A percentile compares a stretch with the other conserved stretches of the same genome.
Evolutionary conservation across 192 early-diverging fungal genomes (phyloP).

Genomic region (Backusella morwellensis): DNA sequence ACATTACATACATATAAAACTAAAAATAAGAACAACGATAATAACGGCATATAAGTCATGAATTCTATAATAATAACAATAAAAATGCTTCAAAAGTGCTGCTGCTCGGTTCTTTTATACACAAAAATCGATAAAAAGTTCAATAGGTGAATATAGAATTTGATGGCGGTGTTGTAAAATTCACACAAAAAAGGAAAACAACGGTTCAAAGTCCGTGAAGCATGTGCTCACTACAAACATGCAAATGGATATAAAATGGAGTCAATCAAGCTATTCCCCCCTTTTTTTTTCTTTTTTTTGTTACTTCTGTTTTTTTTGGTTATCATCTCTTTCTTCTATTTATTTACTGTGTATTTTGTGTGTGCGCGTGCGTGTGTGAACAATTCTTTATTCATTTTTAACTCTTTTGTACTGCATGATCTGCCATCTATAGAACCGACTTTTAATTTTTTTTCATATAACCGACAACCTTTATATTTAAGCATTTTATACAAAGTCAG

Average conservation of each 20-base stretch:
- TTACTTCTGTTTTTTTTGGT: background rate
- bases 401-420: background rate
- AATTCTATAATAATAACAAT: background rate
- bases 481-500: background rate
- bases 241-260: background rate
- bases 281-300: background rate
- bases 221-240: background rate
- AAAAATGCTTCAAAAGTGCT: background rate
- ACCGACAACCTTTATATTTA: background rate
- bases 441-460: background rate
- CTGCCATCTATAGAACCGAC: background rate
- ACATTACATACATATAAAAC: background rate
- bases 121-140: background rate
- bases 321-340: background rate
- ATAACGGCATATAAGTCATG: background rate
- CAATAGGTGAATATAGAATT: background rate
- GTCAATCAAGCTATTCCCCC: background rate
- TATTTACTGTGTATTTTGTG: background rate
- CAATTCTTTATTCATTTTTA: background rate
- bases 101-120: background rate
- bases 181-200: background rate
- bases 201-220: background rate
- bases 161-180: background rate
- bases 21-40: background rate
- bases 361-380: background rate